Evolutionary conservation across 257 asterid species (phyloP).

Genomic region (Scutellaria galericulata): DNA sequence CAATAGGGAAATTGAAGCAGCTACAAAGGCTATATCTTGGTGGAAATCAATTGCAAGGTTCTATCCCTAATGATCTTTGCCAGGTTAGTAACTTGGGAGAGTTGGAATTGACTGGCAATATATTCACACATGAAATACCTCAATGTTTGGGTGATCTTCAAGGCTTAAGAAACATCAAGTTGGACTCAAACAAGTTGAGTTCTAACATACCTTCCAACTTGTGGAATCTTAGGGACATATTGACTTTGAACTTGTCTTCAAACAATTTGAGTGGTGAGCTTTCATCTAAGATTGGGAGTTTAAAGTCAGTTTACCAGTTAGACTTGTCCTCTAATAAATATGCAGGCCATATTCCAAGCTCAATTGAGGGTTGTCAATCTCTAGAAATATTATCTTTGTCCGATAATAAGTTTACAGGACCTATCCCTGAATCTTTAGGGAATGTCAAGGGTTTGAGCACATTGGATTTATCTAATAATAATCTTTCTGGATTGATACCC

Average conservation of each 20-base stretch:
- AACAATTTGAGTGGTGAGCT: no score
- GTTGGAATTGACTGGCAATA: neutral
- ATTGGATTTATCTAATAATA: no score
- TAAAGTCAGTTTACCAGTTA: no score
- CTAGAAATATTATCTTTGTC: no score
- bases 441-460: no score
- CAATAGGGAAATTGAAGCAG: neutral
- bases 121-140: neutral
- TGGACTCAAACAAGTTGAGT: slow-evolving; percentile 15
- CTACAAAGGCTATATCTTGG: neutral
- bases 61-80: slow-evolving; percentile 9
- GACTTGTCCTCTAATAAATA: no score
- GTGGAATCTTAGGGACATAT: neutral
- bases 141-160: neutral
- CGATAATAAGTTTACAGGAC: no score
- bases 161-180: neutral
- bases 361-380: no score
- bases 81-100: neutral
- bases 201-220: slow-evolving; percentile 12
- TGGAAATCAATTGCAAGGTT: slow-evolving; percentile 14
- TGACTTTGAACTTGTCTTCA: slow-evolving; percentile 1
- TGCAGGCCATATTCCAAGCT: no score
- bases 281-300: no score
- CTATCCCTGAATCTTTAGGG: no score
- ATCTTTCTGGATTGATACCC: no score